Conservation (phyloP, 148 eudicot species). For the Nyssa sinensis region DNA sequence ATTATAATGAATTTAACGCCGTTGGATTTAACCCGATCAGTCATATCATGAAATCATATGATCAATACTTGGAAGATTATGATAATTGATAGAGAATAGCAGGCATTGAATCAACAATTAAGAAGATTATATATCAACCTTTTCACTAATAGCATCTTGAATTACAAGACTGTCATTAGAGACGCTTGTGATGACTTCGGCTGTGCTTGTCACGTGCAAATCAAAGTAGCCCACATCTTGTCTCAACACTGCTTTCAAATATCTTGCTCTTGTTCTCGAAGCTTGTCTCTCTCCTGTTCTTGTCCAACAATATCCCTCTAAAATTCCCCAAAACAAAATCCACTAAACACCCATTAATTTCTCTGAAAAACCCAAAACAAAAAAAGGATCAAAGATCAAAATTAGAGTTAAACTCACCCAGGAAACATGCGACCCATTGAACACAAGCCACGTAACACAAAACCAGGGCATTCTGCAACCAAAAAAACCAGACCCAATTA, state of each 20-base stretch:
- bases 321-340: not conserved
- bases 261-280: constrained; percentile 58
- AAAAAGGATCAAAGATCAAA: not conserved
- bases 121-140: too few relatives aligned
- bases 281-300: constrained; percentile 82
- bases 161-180: constrained; percentile 69
- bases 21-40: too few relatives aligned
- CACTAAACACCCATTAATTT: not conserved
- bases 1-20: too few relatives aligned
- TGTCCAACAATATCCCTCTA: constrained; percentile 88
- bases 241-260: constrained; percentile 71
- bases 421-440: constrained; percentile 68
- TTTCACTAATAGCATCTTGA: constrained; percentile 75
- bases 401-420: constrained; percentile 50
- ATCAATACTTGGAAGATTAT: too few relatives aligned
- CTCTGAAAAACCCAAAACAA: not conserved
- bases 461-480: constrained; percentile 54
- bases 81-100: too few relatives aligned
- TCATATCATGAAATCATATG: too few relatives aligned
- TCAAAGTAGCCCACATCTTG: constrained; percentile 83
- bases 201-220: constrained; percentile 61
- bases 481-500: constrained; percentile 5
- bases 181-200: constrained; percentile 67
- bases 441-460: constrained; percentile 64
- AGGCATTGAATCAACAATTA: too few relatives aligned